Evolutionary conservation across 139 green algal genomes (phyloP).

Genomic region (Tetratostichococcus sp.): DNA sequence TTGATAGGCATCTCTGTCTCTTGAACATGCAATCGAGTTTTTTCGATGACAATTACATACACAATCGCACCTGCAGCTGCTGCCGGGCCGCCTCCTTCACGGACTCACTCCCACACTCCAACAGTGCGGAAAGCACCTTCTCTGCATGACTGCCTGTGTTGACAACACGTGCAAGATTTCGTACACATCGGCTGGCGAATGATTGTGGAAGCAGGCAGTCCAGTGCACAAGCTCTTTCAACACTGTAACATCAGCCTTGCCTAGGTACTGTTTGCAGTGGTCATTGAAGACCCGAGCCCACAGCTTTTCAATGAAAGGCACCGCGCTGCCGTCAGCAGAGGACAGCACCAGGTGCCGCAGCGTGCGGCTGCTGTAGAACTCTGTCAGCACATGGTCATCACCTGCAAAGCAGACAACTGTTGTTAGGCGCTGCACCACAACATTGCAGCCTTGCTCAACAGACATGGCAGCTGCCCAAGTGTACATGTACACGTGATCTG

Average conservation of each 20-base stretch:
- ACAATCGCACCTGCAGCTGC: not conserved
- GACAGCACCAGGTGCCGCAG: slow-evolving; percentile 43
- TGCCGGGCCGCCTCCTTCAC: not conserved
- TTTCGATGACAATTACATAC: too few species aligned
- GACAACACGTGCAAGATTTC: too few species aligned
- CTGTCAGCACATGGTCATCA: slow-evolving; percentile 39
- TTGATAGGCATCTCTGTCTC: too few species aligned
- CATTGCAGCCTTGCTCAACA: too few species aligned
- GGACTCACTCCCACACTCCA: slow-evolving; percentile 2
- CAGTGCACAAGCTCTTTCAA: not conserved
- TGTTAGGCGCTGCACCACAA: too few species aligned
- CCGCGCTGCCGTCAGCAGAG: not conserved
- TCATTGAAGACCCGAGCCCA: slow-evolving; percentile 41
- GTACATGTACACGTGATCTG: too few species aligned
- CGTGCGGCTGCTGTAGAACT: slow-evolving; percentile 49
- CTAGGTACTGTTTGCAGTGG: slow-evolving; percentile 32
- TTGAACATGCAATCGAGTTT: too few species aligned
- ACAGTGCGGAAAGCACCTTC: slow-evolving; percentile 57
- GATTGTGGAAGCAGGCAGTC: not conserved
- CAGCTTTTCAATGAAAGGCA: slow-evolving; percentile 24
- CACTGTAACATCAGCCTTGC: too few species aligned
- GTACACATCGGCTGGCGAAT: too few species aligned
- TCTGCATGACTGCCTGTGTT: slow-evolving; percentile 44
- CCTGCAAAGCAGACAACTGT: slow-evolving; percentile 11
- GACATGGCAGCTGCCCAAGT: too few species aligned